Evolutionary conservation across 768 basidiomycete genomes (phyloP).

Genomic region (Russula brevipes): DNA sequence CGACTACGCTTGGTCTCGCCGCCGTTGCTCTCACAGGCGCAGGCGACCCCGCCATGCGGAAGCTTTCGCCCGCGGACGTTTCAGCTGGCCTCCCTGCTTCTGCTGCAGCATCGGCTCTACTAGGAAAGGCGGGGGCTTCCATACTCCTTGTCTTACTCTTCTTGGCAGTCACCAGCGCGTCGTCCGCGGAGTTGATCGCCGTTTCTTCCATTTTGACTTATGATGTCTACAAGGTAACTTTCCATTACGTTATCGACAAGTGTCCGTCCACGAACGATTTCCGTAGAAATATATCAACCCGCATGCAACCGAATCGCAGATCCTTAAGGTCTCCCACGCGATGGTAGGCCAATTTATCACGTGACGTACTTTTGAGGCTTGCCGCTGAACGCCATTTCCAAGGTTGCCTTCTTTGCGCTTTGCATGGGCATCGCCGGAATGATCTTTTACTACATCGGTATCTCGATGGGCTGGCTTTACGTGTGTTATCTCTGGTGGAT

Average conservation of each 20-base stretch:
- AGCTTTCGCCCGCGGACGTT: slow-evolving; percentile 57
- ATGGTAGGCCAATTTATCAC: slow-evolving; percentile 41
- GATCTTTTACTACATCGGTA: slow-evolving; percentile 86
- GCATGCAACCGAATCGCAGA: slow-evolving; percentile 65
- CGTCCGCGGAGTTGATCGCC: slow-evolving; percentile 87
- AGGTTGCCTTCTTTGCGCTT: slow-evolving; percentile 67
- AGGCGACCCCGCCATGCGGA: slow-evolving; percentile 49
- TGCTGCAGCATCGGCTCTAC: slow-evolving; percentile 74
- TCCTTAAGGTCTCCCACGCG: slow-evolving; percentile 61
- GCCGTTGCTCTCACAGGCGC: slow-evolving; percentile 74
- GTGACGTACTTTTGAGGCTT: background rate
- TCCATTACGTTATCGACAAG: background rate
- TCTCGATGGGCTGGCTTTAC: slow-evolving; percentile 93
- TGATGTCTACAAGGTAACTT: slow-evolving; percentile 69
- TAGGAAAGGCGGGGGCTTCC: slow-evolving; percentile 74
- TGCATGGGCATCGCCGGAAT: slow-evolving; percentile 79
- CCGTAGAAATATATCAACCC: slow-evolving; percentile 73
- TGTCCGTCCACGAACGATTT: background rate
- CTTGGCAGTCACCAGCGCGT: slow-evolving; percentile 81
- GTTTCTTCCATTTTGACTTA: slow-evolving; percentile 81
- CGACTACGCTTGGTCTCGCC: slow-evolving; percentile 82
- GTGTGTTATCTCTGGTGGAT: slow-evolving; percentile 39
- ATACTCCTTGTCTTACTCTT: slow-evolving; percentile 79
- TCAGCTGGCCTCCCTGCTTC: slow-evolving; percentile 86
- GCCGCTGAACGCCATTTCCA: background rate